Evolutionary conservation across 805 yeast genomes (phyloP), one percentile per base, ranked within the genome.

Genomic region (Saccharomycopsis sp.): DNA sequence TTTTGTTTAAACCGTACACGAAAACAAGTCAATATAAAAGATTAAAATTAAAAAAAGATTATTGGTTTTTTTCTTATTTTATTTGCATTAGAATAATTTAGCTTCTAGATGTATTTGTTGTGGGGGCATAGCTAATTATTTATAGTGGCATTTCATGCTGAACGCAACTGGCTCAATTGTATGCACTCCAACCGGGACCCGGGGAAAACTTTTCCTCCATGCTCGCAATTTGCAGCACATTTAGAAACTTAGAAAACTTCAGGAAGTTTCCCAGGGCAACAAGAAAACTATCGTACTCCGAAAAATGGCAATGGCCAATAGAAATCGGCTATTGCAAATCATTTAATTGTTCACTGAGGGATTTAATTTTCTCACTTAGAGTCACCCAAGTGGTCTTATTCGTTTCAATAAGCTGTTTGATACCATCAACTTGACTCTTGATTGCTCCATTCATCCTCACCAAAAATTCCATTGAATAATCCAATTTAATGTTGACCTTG

Each of bases 381-480:
- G 38, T 38, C 21, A 33, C 22, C 50, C 50, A 46, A 6, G 27
- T 37, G 7, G 34, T 29, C 20, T 40, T 46, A 16, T 43, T 46
- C 26, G 22, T 22, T n/a, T 28, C 39, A 17, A 46, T 31, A 3
- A 9, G 23, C 6, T 42, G 27, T 19, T 27, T 40, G 16, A 43
- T 20, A 3, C 24, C 26, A 3, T 32, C 38, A 20, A 38, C 33
- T 26, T 46, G 50, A 9, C 35, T 28, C 41, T 46, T 22, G 16
- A 43, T 31, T 4, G 43, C 22, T 6, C 39, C 27, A 26, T 46
- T 43, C 4, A 39, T 43, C 20, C 41, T 26, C 4, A 46, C 14
- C 16, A 46, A 32, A 27, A 38, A 43, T 32, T 46, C 50, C 38
- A 46, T 9, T 3, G 50, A 40, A 17, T 26, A 23, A 13, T 46